A percentile compares a stretch with the other conserved stretches of the same genome.
These are phyloP conservation scores for Plectosphaerella cucumerina DNA, from an alignment of 2,329 filamentous ascomycete species.

Conservation along the genomic window DNA sequence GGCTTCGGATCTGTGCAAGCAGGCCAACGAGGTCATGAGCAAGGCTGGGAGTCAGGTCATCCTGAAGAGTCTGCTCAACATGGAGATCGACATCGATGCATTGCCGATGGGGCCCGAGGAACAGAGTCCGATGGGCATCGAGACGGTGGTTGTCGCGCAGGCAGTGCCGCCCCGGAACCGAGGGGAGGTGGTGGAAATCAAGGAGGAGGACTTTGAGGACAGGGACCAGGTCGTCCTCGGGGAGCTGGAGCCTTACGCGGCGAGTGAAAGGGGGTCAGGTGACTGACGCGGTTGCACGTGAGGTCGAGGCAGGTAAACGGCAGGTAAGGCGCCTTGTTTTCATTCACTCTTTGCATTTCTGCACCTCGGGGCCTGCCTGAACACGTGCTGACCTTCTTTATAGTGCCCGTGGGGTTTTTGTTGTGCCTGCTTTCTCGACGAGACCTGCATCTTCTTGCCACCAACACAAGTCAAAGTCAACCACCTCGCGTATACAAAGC, in stretches of 20 bases:
- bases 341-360: background rate
- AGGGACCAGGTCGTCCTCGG: conserved; percentile 1
- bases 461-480: background rate
- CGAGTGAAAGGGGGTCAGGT: background rate
- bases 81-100: conserved; percentile 76
- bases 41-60: conserved; percentile 85
- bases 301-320: background rate
- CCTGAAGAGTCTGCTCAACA: conserved; percentile 68
- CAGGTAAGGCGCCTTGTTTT: background rate
- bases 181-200: conserved; percentile 3
- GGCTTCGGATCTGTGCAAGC: conserved; percentile 76
- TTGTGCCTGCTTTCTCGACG: background rate
- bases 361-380: too few species aligned
- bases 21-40: conserved; percentile 88
- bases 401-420: background rate
- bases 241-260: conserved; percentile 2
- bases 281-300: too few species aligned
- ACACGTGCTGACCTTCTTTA: too few species aligned
- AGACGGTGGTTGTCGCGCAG: conserved; percentile 74
- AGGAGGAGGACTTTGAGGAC: conserved; percentile 12
- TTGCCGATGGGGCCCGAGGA: conserved; percentile 82
- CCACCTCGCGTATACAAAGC: too few species aligned
- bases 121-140: conserved; percentile 64
- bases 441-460: too few species aligned
- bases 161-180: conserved; percentile 49